These are phyloP conservation scores for Colletotrichum higginsianum DNA, from an alignment of 2,329 filamentous ascomycete species.

Conservation along the genomic window DNA sequence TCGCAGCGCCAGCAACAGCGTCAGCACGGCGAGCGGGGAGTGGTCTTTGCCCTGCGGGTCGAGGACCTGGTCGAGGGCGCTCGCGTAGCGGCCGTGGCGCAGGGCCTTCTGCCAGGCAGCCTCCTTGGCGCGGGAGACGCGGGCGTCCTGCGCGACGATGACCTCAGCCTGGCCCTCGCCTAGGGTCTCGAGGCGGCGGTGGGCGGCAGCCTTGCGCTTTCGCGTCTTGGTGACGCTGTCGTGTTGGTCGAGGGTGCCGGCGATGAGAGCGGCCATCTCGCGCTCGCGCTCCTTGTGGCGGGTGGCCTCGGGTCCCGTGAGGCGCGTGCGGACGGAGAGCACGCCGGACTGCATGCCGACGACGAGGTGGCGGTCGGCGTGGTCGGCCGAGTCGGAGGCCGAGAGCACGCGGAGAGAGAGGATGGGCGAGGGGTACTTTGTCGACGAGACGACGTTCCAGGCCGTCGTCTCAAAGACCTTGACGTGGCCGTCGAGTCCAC, in stretches of 20 bases:
- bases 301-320: constrained; percentile 85
- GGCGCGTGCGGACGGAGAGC: constrained; percentile 90
- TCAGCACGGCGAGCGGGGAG: constrained; percentile 74
- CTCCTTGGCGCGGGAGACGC: constrained; percentile 73
- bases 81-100: constrained; percentile 81
- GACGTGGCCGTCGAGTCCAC: constrained; percentile 93
- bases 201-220: constrained; percentile 67
- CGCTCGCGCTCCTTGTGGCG: constrained; percentile 83
- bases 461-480: constrained; percentile 95
- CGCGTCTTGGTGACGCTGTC: constrained; percentile 81
- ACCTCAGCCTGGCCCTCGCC: constrained; percentile 87
- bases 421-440: constrained; percentile 94
- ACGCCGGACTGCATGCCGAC: constrained; percentile 96
- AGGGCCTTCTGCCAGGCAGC: constrained; percentile 86
- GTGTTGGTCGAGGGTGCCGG: constrained; percentile 83
- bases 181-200: constrained; percentile 79
- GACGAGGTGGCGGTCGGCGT: constrained; percentile 85
- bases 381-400: constrained; percentile 50
- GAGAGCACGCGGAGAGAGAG: constrained; percentile 84
- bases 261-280: constrained; percentile 86
- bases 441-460: constrained; percentile 96
- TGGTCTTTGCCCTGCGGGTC: constrained; percentile 64
- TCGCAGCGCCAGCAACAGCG: constrained; percentile 85
- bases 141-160: constrained; percentile 82
- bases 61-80: constrained; percentile 86